Conservation (phyloP, 306 rosid genomes). For the Cucurbita ficifolia region DNA sequence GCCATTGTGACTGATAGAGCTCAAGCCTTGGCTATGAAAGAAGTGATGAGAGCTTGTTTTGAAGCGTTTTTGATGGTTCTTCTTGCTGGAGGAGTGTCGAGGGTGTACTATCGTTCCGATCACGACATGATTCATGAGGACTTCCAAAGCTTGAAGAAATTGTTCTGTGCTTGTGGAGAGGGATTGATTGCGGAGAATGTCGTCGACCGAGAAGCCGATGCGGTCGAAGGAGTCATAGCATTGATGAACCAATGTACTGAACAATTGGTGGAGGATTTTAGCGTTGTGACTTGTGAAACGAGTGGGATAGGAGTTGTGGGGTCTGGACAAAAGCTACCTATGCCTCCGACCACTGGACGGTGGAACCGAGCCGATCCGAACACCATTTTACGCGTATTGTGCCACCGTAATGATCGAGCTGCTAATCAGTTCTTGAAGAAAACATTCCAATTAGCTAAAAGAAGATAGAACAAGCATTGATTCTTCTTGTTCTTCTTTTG, state of each 20-base stretch:
- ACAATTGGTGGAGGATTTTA: conserved; percentile 75
- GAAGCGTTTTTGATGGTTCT: conserved; percentile 83
- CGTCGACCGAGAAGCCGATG: conserved; percentile 62
- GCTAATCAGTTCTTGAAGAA: conserved; percentile 75
- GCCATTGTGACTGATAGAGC: conserved; percentile 55
- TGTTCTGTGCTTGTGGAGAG: conserved; percentile 65
- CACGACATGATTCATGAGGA: conserved; percentile 57
- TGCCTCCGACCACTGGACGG: conserved; percentile 90
- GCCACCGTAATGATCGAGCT: conserved; percentile 58
- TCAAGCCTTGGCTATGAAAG: conserved; percentile 65
- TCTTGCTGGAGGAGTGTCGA: conserved; percentile 70
- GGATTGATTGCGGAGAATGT: conserved; percentile 58
- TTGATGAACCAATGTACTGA: conserved; percentile 62
- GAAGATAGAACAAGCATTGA: conserved; percentile 25
- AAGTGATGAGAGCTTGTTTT: conserved; percentile 77
- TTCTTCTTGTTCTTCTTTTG: not conserved
- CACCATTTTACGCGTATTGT: conserved; percentile 75
- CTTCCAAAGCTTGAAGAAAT: conserved; percentile 48
- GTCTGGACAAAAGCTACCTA: conserved; percentile 45
- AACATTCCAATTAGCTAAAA: conserved; percentile 67
- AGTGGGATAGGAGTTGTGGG: conserved; percentile 58
- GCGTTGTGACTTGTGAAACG: conserved; percentile 52
- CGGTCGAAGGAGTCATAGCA: conserved; percentile 55
- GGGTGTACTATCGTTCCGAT: conserved; percentile 46
- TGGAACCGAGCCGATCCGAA: conserved; percentile 83